Conservation (phyloP, 306 rosid species). For the Alnus rubra region DNA sequence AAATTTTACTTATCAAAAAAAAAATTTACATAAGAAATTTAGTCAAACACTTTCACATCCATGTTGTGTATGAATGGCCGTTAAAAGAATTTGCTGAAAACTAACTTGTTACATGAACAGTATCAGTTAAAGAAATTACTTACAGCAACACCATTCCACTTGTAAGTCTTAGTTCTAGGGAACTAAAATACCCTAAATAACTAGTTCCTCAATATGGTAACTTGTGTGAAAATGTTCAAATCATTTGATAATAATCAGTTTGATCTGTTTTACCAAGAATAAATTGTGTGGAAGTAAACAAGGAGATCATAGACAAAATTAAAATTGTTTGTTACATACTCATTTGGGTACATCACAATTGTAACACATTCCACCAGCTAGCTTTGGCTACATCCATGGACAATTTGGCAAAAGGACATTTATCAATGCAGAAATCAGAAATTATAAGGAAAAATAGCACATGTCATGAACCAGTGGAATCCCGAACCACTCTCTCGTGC, state of each 20-base stretch:
- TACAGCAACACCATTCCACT: background rate
- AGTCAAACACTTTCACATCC: background rate
- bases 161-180: background rate
- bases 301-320: background rate
- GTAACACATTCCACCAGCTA: background rate
- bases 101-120: background rate
- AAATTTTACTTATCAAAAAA: too few relatives aligned
- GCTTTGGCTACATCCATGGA: background rate
- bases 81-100: background rate
- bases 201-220: background rate
- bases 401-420: background rate
- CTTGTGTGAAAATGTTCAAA: background rate
- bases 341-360: too few relatives aligned
- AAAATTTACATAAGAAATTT: too few relatives aligned
- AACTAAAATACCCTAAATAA: background rate
- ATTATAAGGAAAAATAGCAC: background rate
- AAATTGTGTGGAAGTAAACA: background rate
- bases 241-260: too few relatives aligned
- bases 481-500: background rate
- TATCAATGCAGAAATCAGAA: background rate
- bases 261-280: too few relatives aligned
- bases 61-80: background rate
- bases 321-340: too few relatives aligned
- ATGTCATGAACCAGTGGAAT: background rate
- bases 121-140: background rate